Evolutionary conservation across 2,329 filamentous ascomycete genomes (phyloP).

Genomic region (Berkeleyomyces basicola): DNA sequence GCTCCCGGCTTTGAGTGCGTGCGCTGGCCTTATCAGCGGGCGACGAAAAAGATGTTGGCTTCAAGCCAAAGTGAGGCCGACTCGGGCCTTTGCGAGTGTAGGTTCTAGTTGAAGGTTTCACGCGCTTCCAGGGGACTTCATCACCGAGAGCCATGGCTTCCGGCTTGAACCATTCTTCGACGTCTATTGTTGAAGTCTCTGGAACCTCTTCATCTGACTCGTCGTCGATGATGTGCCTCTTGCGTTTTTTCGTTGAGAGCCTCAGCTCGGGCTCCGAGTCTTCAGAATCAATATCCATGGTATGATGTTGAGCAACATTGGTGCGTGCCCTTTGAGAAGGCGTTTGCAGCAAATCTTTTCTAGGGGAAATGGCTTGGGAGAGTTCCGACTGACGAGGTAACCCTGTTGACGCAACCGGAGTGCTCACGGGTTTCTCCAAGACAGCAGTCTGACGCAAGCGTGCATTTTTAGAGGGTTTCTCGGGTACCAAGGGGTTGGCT

Average conservation of each 20-base stretch:
- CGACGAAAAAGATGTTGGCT: slow-evolving; percentile 3
- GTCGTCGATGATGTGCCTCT: not conserved
- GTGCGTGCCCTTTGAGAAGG: not conserved
- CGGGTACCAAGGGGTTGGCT: not conserved
- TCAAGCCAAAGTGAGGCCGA: not conserved
- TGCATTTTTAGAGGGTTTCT: not conserved
- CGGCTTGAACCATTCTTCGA: not conserved
- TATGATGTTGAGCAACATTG: not conserved
- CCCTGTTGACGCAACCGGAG: not conserved
- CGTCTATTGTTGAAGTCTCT: not conserved
- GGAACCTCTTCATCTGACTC: not conserved
- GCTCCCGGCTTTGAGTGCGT: not conserved
- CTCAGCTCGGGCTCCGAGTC: not conserved
- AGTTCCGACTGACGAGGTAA: not conserved
- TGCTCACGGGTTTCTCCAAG: not conserved
- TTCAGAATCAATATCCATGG: not conserved
- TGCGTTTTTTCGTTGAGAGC: not conserved
- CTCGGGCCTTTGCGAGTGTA: slow-evolving; percentile 1
- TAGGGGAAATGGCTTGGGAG: not conserved
- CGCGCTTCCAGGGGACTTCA: not conserved
- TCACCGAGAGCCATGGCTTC: not conserved
- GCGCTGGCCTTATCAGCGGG: not conserved
- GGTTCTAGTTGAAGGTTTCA: slow-evolving; percentile 2
- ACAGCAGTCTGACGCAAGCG: not conserved
- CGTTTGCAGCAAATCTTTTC: not conserved